Conservation (phyloP, 108 stramenopile genomes). For the Stephanodiscus triporus region DNA sequence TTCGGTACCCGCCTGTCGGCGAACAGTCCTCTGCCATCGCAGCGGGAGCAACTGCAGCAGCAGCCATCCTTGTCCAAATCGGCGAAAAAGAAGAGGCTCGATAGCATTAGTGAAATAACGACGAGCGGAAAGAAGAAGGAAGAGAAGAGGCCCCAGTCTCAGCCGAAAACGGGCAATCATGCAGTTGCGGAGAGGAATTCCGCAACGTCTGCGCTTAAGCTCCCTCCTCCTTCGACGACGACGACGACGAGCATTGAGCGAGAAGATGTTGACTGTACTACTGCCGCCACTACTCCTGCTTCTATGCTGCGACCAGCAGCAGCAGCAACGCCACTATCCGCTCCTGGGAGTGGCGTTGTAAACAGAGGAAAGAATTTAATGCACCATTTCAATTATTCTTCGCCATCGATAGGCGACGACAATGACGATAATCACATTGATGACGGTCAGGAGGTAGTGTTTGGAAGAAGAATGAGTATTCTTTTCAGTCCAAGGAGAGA, state of each 20-base stretch:
- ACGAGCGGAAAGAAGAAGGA: conserved; percentile 7
- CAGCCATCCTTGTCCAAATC: conserved; percentile 9
- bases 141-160: background rate
- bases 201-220: background rate
- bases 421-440: background rate
- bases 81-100: background rate
- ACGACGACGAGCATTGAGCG: background rate
- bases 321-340: background rate
- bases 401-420: conserved; percentile 1
- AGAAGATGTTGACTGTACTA: background rate
- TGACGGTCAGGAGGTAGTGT: background rate
- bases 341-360: background rate
- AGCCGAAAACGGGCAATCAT: background rate
- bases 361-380: conserved; percentile 8
- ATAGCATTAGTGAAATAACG: background rate
- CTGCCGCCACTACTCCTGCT: background rate
- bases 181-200: background rate
- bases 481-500: background rate
- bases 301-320: background rate
- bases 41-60: background rate
- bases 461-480: background rate
- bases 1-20: conserved; percentile 34
- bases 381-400: conserved; percentile 7
- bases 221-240: background rate
- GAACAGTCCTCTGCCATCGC: conserved; percentile 19